Evolutionary conservation across 2,329 filamentous ascomycete species (phyloP).

Genomic region (Myriosclerotinia scirpicola): DNA sequence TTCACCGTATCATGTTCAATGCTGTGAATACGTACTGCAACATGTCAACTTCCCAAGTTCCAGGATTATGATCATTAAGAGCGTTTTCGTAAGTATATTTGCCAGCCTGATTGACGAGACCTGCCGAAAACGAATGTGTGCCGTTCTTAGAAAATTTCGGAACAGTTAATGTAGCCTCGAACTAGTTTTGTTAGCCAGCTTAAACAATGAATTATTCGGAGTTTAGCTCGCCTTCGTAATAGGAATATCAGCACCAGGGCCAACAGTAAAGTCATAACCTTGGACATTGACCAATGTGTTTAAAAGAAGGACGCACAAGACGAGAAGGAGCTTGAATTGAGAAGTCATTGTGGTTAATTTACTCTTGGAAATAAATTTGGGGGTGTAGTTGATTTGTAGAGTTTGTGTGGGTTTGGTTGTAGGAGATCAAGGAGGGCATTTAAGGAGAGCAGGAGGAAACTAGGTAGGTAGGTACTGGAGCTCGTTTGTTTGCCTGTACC

Average conservation of each 20-base stretch:
- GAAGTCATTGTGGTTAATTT: background rate
- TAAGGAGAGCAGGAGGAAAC: background rate
- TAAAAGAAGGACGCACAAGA: background rate
- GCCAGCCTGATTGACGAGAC: slow-evolving; percentile 27
- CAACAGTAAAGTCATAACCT: slow-evolving; percentile 8
- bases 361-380: background rate
- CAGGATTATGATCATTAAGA: slow-evolving; percentile 29
- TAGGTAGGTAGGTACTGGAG: background rate
- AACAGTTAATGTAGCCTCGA: slow-evolving; percentile 29
- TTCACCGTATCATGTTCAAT: background rate
- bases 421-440: background rate
- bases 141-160: slow-evolving; percentile 28
- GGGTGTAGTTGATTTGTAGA: background rate
- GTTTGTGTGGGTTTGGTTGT: background rate
- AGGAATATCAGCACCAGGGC: background rate
- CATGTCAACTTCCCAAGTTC: slow-evolving; percentile 25
- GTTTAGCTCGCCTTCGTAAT: background rate
- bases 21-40: background rate
- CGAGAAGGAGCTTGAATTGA: background rate
- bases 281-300: background rate
- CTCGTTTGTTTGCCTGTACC: background rate
- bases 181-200: slow-evolving; percentile 23
- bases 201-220: background rate
- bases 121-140: slow-evolving; percentile 28
- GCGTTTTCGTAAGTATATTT: slow-evolving; percentile 31